phyloP scores from a whole-genome alignment of 2,329 filamentous ascomycete genomes.

The Cercospora sojina region DNA sequence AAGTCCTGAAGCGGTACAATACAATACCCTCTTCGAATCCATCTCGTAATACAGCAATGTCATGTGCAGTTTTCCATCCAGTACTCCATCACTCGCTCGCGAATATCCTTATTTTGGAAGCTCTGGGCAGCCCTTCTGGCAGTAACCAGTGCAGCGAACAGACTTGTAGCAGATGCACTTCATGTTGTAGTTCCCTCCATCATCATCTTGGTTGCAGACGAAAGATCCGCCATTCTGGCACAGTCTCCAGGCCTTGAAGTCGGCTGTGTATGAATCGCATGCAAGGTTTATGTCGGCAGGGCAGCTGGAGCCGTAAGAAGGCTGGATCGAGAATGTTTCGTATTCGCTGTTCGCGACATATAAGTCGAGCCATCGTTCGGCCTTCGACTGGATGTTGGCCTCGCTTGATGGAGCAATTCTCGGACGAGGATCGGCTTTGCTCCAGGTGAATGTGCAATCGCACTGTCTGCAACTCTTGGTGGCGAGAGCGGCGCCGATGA shows the following conservation, averaged over 20 bases:
- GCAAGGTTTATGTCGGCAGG: not conserved
- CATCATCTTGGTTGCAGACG: not conserved
- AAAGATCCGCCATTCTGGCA: not conserved
- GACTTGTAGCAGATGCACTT: not conserved
- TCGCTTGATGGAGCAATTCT: not conserved
- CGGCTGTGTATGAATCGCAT: not conserved
- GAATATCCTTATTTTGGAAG: not conserved
- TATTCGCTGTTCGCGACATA: not conserved
- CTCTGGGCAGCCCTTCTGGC: not conserved
- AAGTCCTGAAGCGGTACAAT: not conserved
- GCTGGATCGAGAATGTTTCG: not conserved
- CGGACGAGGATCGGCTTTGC: not conserved
- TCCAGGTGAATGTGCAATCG: not conserved
- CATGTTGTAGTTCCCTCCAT: not conserved
- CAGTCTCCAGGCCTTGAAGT: not conserved
- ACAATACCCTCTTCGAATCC: not conserved
- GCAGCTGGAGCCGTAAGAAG: not conserved
- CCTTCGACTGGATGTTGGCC: not conserved
- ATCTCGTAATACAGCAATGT: not conserved
- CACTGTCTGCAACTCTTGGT: not conserved
- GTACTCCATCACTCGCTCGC: not conserved
- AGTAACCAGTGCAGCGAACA: not conserved
- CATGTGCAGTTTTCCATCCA: not conserved
- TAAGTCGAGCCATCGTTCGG: not conserved
- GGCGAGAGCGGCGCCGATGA: not conserved